Conservation (phyloP, 1,139 yeast species). For the Yamadazyma buinensis region DNA sequence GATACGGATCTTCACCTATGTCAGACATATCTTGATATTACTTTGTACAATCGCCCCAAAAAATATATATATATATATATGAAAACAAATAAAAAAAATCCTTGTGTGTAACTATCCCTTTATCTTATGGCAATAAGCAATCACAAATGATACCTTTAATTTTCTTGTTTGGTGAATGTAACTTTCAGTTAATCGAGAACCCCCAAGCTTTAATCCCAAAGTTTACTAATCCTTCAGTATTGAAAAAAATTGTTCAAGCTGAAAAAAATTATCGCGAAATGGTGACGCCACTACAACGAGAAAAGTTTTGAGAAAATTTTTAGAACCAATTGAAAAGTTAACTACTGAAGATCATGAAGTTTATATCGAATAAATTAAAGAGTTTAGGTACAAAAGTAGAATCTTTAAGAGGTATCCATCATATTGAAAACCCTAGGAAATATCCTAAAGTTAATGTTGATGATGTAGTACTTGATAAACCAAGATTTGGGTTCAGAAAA, state of each 20-base stretch:
- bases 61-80: too few species aligned
- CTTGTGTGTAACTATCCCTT: too few species aligned
- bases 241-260: neutral
- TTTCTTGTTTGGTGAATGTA: too few species aligned
- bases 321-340: too few species aligned
- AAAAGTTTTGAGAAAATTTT: too few species aligned
- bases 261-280: slow-evolving; percentile 1
- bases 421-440: slow-evolving; percentile 26
- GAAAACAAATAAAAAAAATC: too few species aligned
- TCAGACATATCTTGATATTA: slow-evolving; percentile 13
- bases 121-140: too few species aligned
- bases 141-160: too few species aligned
- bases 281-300: slow-evolving; percentile 4
- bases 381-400: neutral
- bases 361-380: neutral
- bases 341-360: too few species aligned
- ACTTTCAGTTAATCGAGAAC: too few species aligned
- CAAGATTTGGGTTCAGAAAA: slow-evolving; percentile 37
- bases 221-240: slow-evolving; percentile 4
- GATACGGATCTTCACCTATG: slow-evolving; percentile 53
- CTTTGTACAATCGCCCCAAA: too few species aligned
- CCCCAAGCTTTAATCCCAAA: too few species aligned
- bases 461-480: slow-evolving; percentile 38
- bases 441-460: slow-evolving; percentile 41
- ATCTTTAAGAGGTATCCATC: slow-evolving; percentile 19